These are phyloP conservation scores for Mucor piriformis DNA, from an alignment of 371 early-diverging fungal genomes.

Conservation along the genomic window DNA sequence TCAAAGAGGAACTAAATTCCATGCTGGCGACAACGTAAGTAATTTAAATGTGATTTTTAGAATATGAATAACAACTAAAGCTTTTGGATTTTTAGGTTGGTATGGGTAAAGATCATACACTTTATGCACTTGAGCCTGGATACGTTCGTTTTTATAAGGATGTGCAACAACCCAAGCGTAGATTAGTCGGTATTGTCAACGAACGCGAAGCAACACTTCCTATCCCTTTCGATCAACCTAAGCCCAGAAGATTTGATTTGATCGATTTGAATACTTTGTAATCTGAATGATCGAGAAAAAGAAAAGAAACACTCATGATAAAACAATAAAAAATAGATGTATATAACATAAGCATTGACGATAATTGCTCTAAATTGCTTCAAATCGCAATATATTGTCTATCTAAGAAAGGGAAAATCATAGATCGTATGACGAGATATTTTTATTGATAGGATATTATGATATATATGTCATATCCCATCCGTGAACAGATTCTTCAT, in stretches of 20 bases:
- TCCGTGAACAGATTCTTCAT: conserved; percentile 43
- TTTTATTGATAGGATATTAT: neutral
- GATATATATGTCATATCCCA: conserved; percentile 39
- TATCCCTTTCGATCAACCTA: conserved; percentile 62
- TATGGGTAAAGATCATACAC: conserved; percentile 91
- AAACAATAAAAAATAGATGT: conserved; percentile 17
- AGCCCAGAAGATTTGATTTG: conserved; percentile 74
- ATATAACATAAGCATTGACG: conserved; percentile 7
- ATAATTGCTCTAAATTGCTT: too few relatives aligned
- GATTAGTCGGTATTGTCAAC: conserved; percentile 80
- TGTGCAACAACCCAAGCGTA: conserved; percentile 66
- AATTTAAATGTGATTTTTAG: neutral
- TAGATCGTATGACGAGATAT: too few relatives aligned
- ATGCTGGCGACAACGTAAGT: conserved; percentile 85
- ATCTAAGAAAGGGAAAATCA: too few relatives aligned
- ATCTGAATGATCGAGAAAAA: neutral
- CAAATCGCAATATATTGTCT: neutral
- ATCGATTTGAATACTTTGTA: conserved; percentile 61
- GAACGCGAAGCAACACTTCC: conserved; percentile 71
- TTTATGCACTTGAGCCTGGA: conserved; percentile 84
- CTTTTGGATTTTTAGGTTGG: conserved; percentile 59
- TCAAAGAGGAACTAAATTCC: conserved; percentile 92
- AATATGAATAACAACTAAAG: neutral
- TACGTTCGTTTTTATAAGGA: conserved; percentile 86
- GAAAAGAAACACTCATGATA: neutral